These are phyloP conservation scores for Cystobasidium pallidum DNA, from an alignment of 1,284 basidiomycete species.

Conservation along the genomic window DNA sequence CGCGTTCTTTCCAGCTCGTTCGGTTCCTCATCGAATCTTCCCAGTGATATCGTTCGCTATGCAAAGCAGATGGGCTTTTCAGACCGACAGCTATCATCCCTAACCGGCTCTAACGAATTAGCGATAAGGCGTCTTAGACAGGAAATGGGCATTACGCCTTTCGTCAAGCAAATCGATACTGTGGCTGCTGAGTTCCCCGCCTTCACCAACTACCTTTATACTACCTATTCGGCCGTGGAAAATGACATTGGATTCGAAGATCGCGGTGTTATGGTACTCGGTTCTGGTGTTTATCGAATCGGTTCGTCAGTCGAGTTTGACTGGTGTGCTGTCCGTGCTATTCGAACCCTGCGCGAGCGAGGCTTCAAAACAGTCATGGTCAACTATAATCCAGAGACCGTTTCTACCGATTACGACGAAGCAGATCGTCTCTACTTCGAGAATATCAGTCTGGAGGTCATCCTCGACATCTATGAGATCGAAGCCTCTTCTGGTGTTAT, in stretches of 20 bases:
- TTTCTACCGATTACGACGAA: conserved; percentile 98
- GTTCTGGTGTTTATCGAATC: conserved; percentile 97
- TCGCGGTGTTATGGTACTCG: conserved; percentile 93
- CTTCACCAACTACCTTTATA: conserved; percentile 98
- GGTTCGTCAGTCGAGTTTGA: conserved; percentile 99
- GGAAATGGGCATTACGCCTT: conserved; percentile 80
- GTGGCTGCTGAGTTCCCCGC: conserved; percentile 99
- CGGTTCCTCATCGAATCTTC: conserved; percentile 69
- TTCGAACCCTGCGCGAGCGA: conserved; percentile 88
- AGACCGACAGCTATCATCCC: conserved; percentile 81
- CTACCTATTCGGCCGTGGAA: conserved; percentile 91
- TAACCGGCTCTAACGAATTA: conserved; percentile 82
- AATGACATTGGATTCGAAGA: conserved; percentile 89
- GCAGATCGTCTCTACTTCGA: conserved; percentile 98
- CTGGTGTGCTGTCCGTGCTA: conserved; percentile 98
- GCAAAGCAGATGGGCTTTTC: conserved; percentile 97
- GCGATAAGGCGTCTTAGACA: conserved; percentile 84
- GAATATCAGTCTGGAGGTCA: conserved; percentile 94
- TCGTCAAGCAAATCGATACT: conserved; percentile 98
- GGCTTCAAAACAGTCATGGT: conserved; percentile 98
- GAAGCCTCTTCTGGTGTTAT: conserved; percentile 90
- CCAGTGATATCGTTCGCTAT: conserved; percentile 70
- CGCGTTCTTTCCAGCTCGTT: conserved; percentile 44
- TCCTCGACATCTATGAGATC: conserved; percentile 94
- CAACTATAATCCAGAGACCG: conserved; percentile 99